phyloP scores from a whole-genome alignment of 2,329 filamentous ascomycete genomes.

The Cercospora berteroae region DNA sequence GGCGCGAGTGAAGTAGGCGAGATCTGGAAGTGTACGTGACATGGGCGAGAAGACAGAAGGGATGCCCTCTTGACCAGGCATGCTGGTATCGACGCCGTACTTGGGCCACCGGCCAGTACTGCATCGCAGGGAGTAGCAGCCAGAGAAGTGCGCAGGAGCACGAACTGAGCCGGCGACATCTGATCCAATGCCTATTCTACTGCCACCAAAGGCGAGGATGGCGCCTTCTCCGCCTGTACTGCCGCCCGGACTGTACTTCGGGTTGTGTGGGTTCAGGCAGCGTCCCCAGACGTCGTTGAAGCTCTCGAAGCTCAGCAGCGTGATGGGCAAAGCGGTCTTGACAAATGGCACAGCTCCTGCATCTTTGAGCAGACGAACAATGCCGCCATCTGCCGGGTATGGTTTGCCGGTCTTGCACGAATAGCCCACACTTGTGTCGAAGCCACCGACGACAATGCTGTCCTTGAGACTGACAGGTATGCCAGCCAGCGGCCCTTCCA shows the following conservation, averaged over 20 bases:
- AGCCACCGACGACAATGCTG: slow-evolving; percentile 73
- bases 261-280: slow-evolving; percentile 77
- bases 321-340: slow-evolving; percentile 88
- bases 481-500: slow-evolving; percentile 79
- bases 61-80: slow-evolving; percentile 89
- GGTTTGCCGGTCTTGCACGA: slow-evolving; percentile 70
- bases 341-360: slow-evolving; percentile 86
- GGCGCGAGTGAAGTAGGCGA: slow-evolving; percentile 78
- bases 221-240: slow-evolving; percentile 84
- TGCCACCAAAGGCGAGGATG: slow-evolving; percentile 74
- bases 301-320: slow-evolving; percentile 81
- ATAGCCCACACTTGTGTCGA: slow-evolving; percentile 80
- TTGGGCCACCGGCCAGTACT: slow-evolving; percentile 91
- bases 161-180: slow-evolving; percentile 89
- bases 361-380: slow-evolving; percentile 76
- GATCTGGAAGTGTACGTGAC: slow-evolving; percentile 78
- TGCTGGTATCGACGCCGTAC: slow-evolving; percentile 76
- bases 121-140: slow-evolving; percentile 82
- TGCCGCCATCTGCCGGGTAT: slow-evolving; percentile 63
- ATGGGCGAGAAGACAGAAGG: slow-evolving; percentile 89
- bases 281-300: slow-evolving; percentile 78
- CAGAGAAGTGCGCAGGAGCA: slow-evolving; percentile 82
- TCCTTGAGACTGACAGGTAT: slow-evolving; percentile 84
- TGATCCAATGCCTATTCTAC: slow-evolving; percentile 83
- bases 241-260: slow-evolving; percentile 81